Conservation (phyloP, 1,139 yeast genomes). For the Debaryomyces nepalensis region DNA sequence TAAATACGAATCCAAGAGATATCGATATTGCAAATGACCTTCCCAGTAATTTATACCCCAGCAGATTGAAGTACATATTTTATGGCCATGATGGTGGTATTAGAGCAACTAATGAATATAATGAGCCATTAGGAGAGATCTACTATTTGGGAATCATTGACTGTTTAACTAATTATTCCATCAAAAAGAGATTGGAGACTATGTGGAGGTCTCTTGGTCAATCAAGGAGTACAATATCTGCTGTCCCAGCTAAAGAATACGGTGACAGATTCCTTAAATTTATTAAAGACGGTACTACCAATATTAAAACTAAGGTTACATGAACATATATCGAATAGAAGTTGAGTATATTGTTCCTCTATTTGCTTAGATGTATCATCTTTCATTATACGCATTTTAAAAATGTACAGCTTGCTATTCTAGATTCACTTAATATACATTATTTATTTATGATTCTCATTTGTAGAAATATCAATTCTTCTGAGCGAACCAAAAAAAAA, state of each 20-base stretch:
- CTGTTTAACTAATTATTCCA: slow-evolving; percentile 84
- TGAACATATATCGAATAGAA: not conserved
- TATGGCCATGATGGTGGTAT: slow-evolving; percentile 90
- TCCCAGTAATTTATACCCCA: slow-evolving; percentile 52
- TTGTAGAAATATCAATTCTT: not conserved
- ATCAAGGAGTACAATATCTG: slow-evolving; percentile 73
- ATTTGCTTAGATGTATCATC: slow-evolving; percentile 3
- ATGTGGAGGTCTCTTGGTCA: slow-evolving; percentile 80
- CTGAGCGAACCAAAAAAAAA: slow-evolving; percentile 16
- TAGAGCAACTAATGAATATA: slow-evolving; percentile 67
- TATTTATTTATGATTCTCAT: not conserved
- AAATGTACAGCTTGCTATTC: slow-evolving; percentile 2
- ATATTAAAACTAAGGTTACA: slow-evolving; percentile 16
- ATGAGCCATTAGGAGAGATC: slow-evolving; percentile 68
- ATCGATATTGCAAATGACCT: slow-evolving; percentile 47
- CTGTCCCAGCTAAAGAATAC: slow-evolving; percentile 88
- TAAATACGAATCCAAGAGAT: slow-evolving; percentile 52
- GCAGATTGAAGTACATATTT: slow-evolving; percentile 58
- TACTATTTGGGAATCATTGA: slow-evolving; percentile 95
- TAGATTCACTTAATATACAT: not conserved
- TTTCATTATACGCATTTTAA: not conserved
- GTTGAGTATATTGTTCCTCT: not conserved
- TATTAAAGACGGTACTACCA: slow-evolving; percentile 49
- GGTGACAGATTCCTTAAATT: slow-evolving; percentile 84
- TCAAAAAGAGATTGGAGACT: slow-evolving; percentile 81